phyloP scores from a whole-genome alignment of 2,329 filamentous ascomycete species.

The Podosphaera aphanis region DNA sequence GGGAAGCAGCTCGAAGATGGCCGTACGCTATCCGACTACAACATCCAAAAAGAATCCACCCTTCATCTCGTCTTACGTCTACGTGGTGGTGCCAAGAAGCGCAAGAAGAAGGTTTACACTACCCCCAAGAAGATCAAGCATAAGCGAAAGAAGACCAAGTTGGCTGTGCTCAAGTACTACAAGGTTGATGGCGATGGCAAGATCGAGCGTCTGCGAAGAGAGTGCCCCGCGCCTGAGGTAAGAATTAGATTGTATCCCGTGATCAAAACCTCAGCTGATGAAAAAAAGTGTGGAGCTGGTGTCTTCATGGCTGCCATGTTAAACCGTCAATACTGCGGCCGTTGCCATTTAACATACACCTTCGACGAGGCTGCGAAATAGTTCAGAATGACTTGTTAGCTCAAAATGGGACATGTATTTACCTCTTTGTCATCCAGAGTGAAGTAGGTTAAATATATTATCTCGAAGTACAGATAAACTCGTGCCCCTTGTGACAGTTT shows the following conservation, averaged over 20 bases:
- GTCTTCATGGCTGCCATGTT: constrained; percentile 99
- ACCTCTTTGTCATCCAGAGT: no score
- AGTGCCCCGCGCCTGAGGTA: constrained; percentile 83
- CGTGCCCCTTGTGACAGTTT: no score
- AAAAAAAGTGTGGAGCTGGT: constrained; percentile 76
- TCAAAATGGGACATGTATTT: no score
- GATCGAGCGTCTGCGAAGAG: constrained; percentile 95
- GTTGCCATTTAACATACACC: constrained; percentile 51
- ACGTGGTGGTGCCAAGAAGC: constrained; percentile 97
- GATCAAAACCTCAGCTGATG: constrained; percentile 16
- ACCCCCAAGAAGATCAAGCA: constrained; percentile 99
- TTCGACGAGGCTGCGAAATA: constrained; percentile 32
- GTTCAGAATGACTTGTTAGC: no score
- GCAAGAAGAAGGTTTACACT: constrained; percentile 99
- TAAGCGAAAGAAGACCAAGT: constrained; percentile 99
- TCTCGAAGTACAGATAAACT: no score
- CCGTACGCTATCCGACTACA: constrained; percentile 98
- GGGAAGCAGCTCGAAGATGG: constrained; percentile 99
- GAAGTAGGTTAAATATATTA: no score
- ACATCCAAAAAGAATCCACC: constrained; percentile 99
- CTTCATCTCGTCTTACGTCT: constrained; percentile 95
- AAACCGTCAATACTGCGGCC: constrained; percentile 60
- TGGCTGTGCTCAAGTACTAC: constrained; percentile 99
- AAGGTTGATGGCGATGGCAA: constrained; percentile 99
- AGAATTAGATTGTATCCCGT: constrained; percentile 19